Base-by-base conservation (phyloP, 768 basidiomycete genomes). In the Flagelloscypha sp. region DNA sequence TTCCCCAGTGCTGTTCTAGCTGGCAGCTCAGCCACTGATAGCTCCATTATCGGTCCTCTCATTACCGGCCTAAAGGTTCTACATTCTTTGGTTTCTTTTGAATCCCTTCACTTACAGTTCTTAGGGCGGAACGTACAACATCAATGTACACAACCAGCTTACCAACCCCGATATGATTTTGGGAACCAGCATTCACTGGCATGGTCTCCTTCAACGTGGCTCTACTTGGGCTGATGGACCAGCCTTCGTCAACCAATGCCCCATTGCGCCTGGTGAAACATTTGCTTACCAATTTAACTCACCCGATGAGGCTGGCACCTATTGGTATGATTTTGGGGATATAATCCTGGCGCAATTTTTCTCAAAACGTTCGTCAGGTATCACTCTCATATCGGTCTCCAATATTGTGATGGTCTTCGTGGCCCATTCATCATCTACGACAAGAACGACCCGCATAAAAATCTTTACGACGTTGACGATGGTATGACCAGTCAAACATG, bases 151-250 rank as follows among this genome's bases (percentile, higher is more conserved):
- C 7, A 65, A 76, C 38, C 16, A 44, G 13, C 51, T 76, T 18
- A 58, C 50, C 2, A 67, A 76, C 22, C 49, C 50, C 3, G 47
- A 60, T 1, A 66, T 72, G 68, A 36, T 57, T 12, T 53, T 49
- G 22, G 51, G 46, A 7, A 68, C 69, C 11, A 64, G 47, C 9
- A 46, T 52, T n/a, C 73, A 76, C 42, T 75, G 70, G 71, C 74
- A 75, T 44, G 73, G 74, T 3, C 45, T 75, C 30, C 59, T 53
- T 34, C 72, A 74, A 44, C 46, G 49, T 5, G 48, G 55, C 6
- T 53, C 59, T 1, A 58, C 47, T 34, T 62, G 58, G 53, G 63
- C 58, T 2, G 70, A 72, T 33, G 70, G 68, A 5, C 47, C 60
- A 6, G 54, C 42, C 40, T 61, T 44, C 18, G 56, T 61, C 17